These are phyloP conservation scores for Linum usitatissimum DNA, from an alignment of 345 rosid species.

Conservation along the genomic window DNA sequence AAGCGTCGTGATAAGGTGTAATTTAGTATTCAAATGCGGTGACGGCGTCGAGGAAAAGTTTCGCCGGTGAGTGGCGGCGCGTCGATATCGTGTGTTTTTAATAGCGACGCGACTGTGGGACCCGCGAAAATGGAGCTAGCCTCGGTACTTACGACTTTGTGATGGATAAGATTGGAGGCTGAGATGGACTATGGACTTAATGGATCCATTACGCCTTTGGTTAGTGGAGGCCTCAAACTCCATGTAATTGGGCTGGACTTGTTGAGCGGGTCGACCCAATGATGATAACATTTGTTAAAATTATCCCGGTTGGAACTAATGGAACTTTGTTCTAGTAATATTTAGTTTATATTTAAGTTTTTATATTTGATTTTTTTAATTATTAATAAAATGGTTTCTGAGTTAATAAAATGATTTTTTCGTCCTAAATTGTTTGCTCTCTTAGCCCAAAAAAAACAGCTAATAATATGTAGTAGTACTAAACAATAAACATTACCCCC, in stretches of 20 bases:
- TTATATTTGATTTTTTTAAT: too few relatives aligned
- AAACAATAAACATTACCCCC: too few relatives aligned
- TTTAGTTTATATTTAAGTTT: too few relatives aligned
- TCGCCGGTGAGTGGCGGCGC: background rate
- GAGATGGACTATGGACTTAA: background rate
- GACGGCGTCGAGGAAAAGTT: background rate
- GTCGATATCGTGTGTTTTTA: background rate
- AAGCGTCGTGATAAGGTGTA: too few relatives aligned
- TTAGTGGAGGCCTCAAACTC: background rate
- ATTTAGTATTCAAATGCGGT: background rate
- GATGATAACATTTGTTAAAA: too few relatives aligned
- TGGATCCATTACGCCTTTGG: background rate
- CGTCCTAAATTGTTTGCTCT: too few relatives aligned
- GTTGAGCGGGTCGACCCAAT: too few relatives aligned
- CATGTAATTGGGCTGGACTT: background rate
- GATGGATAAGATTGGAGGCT: background rate
- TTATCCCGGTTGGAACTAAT: background rate
- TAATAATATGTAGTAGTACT: too few relatives aligned
- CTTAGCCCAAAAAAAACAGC: too few relatives aligned
- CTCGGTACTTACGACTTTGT: background rate
- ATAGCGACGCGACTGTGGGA: background rate
- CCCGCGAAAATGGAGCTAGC: background rate
- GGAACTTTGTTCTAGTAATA: background rate
- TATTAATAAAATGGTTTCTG: too few relatives aligned
- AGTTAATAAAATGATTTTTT: too few relatives aligned